Evolutionary conservation across 1,139 yeast genomes (phyloP), one percentile per base, ranked within the genome.

Genomic region (Candida glucosophila): DNA sequence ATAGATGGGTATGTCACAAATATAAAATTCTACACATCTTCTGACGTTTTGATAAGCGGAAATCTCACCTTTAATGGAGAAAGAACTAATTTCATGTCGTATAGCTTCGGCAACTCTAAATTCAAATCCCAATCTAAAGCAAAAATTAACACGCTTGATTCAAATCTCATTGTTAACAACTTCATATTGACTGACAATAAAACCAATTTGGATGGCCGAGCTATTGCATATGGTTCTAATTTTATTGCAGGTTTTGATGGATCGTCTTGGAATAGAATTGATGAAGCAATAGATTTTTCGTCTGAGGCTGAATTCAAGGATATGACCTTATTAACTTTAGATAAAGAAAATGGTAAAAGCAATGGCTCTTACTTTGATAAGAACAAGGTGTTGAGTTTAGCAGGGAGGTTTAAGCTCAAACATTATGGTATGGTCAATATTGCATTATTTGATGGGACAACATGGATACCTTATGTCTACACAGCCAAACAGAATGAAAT

Each of bases 381-480:
- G 6, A 48, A 65, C 23, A 59, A 68, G 34, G 54, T 72, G 0
- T 48, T 86, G 21, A 44, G 79, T 11, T 67, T 81, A 2, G 58
- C 82, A 4, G 97, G 97, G 11, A 48, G 55, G 21, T 60, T 83
- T 27, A 47, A 54, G 5, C 48, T 81, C 24, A 39, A 55, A 2
- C 48, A 49, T 3, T 73, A 67, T 43, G 95, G 93, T 2, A 47
- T 55, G 22, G 73, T 73, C 2, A 74, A 80, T 28, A 68, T 78
- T 15, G 90, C 92, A 0, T 52, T 77, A 22, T 86, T 55, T 53
- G 76, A 83, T 45, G 90, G 92, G 3, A 42, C 63, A 1, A 35
- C 47, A 3, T 88, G 96, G 95, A 49, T 57, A 17, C 96, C 97
- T 5, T 75, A 74, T 35, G 55, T 76, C 9, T 64, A 43, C 32